Evolutionary conservation across 352 stramenopile genomes (phyloP).

Genomic region (Pythium dissimile): DNA sequence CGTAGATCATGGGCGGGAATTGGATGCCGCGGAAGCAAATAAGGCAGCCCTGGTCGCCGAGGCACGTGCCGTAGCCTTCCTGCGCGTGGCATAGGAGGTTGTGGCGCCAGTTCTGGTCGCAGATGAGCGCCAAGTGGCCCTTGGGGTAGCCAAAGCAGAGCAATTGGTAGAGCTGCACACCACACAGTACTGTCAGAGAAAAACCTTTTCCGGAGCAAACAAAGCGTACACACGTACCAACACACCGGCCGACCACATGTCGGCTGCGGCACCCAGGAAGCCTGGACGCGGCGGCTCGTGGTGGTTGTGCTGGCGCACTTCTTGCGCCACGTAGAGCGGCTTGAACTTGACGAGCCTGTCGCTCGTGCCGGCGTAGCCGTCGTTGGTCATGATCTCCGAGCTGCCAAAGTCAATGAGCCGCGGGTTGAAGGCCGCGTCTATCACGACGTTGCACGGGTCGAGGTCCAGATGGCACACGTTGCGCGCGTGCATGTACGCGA

Average conservation of each 20-base stretch:
- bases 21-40: slow-evolving; percentile 79
- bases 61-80: slow-evolving; percentile 34
- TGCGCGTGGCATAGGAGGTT: slow-evolving; percentile 65
- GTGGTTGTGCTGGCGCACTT: slow-evolving; percentile 66
- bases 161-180: slow-evolving; percentile 76
- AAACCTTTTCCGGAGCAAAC: too few relatives aligned
- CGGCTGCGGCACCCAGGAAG: slow-evolving; percentile 63
- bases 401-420: slow-evolving; percentile 82
- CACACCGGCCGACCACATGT: slow-evolving; percentile 78
- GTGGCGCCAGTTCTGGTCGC: slow-evolving; percentile 67
- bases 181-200: too few relatives aligned
- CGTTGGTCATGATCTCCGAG: slow-evolving; percentile 71
- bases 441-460: slow-evolving; percentile 76
- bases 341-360: slow-evolving; percentile 78
- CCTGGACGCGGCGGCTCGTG: slow-evolving; percentile 47
- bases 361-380: slow-evolving; percentile 45
- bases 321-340: slow-evolving; percentile 63
- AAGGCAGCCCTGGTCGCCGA: slow-evolving; percentile 62
- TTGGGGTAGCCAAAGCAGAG: slow-evolving; percentile 81
- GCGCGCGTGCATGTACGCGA: slow-evolving; percentile 77
- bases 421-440: slow-evolving; percentile 46
- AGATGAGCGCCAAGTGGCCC: slow-evolving; percentile 68
- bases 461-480: slow-evolving; percentile 80
- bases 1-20: slow-evolving; percentile 74
- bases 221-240: slow-evolving; percentile 40